Conservation (phyloP, 192 early-diverging fungal genomes). For the Gigaspora rosea region DNA sequence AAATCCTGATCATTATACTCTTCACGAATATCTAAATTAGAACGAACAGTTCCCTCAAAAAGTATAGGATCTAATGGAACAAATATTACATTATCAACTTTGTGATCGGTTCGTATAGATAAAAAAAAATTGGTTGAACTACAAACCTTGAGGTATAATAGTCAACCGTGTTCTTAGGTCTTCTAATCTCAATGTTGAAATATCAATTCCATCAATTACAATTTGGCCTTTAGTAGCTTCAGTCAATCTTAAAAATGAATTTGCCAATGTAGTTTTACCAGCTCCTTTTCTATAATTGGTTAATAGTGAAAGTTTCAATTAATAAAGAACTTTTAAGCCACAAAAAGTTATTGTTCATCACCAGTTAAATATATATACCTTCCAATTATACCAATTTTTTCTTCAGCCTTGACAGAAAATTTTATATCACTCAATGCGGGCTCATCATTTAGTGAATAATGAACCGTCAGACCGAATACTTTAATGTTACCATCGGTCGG, state of each 20-base stretch:
- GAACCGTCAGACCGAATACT: constrained; percentile 69
- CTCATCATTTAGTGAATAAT: constrained; percentile 71
- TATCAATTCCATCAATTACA: constrained; percentile 78
- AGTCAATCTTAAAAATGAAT: constrained; percentile 80
- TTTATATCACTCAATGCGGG: constrained; percentile 78
- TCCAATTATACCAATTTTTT: constrained; percentile 94
- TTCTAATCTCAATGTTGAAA: constrained; percentile 68
- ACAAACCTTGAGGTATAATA: constrained; percentile 83
- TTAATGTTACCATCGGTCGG: constrained; percentile 73
- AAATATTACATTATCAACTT: neutral
- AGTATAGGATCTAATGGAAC: constrained; percentile 46
- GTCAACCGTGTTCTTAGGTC: constrained; percentile 79
- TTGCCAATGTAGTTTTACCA: constrained; percentile 79
- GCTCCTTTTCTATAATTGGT: constrained; percentile 69
- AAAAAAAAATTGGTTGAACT: neutral
- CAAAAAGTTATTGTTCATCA: neutral
- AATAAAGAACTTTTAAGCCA: neutral
- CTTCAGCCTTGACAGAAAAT: constrained; percentile 59
- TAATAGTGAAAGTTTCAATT: too few species aligned
- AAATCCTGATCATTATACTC: constrained; percentile 76
- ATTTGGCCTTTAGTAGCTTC: constrained; percentile 72
- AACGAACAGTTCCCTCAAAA: constrained; percentile 61
- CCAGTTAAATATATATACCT: neutral
- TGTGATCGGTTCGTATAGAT: neutral
- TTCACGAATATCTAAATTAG: constrained; percentile 89